phyloP scores from a whole-genome alignment of 768 basidiomycete species.

The Kwoniella newhampshirensis region DNA sequence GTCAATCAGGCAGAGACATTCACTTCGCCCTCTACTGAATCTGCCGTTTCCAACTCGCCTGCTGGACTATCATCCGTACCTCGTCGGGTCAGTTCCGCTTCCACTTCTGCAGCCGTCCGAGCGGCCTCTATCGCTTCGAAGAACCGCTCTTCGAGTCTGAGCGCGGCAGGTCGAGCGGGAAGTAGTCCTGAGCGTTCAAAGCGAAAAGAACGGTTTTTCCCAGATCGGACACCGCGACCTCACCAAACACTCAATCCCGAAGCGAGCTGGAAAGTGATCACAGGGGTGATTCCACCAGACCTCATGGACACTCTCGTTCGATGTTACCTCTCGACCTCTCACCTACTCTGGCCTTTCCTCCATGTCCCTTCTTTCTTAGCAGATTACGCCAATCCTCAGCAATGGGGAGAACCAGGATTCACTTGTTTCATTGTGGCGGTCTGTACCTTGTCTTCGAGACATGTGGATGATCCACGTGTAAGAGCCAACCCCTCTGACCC shows the following conservation, averaged over 20 bases:
- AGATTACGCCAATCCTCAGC: slow-evolving; percentile 88
- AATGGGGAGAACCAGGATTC: slow-evolving; percentile 95
- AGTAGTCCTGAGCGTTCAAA: not conserved
- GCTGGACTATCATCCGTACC: slow-evolving; percentile 3
- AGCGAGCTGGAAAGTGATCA: slow-evolving; percentile 80
- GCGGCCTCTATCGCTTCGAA: slow-evolving; percentile 6
- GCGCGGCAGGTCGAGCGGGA: slow-evolving; percentile 23
- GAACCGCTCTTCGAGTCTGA: slow-evolving; percentile 17
- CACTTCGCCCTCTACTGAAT: slow-evolving; percentile 24
- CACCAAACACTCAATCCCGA: slow-evolving; percentile 79
- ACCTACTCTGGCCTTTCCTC: slow-evolving; percentile 85
- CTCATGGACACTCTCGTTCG: slow-evolving; percentile 82
- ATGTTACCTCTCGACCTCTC: slow-evolving; percentile 74
- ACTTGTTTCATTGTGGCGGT: slow-evolving; percentile 90
- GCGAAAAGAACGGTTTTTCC: slow-evolving; percentile 61
- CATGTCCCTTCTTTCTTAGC: slow-evolving; percentile 86
- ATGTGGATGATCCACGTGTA: slow-evolving; percentile 88
- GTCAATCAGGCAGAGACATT: slow-evolving; percentile 9
- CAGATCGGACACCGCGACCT: slow-evolving; percentile 70
- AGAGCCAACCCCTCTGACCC: slow-evolving; percentile 77
- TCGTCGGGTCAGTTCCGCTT: slow-evolving; percentile 19
- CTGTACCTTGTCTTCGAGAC: slow-evolving; percentile 85
- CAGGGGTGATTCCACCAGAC: slow-evolving; percentile 79
- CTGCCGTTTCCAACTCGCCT: slow-evolving; percentile 45
- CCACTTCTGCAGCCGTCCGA: slow-evolving; percentile 1